Evolutionary conservation across 805 yeast species (phyloP).

Genomic region (Ogataea thermomethanolica): DNA sequence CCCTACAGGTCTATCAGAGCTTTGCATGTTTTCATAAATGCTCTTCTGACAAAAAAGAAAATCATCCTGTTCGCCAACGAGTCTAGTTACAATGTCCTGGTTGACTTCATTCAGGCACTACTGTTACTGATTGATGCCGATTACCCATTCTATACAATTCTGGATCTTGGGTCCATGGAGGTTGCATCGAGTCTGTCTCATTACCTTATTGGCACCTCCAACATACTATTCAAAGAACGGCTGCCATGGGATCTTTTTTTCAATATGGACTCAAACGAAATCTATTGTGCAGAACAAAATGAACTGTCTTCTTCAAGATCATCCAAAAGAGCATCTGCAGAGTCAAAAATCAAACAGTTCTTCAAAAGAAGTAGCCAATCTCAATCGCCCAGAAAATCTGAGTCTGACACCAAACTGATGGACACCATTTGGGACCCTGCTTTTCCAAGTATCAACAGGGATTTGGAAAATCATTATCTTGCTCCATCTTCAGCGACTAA

Average conservation of each 20-base stretch:
- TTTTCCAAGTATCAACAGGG: slow-evolving; percentile 15
- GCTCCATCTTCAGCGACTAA: slow-evolving; percentile 16
- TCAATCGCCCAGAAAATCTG: slow-evolving; percentile 4
- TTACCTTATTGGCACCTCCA: slow-evolving; percentile 64
- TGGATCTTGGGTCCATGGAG: slow-evolving; percentile 59
- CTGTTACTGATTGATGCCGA: slow-evolving; percentile 36
- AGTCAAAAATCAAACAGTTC: slow-evolving; percentile 18
- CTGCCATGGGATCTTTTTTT: slow-evolving; percentile 57
- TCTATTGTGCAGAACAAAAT: slow-evolving; percentile 20
- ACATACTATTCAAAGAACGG: slow-evolving; percentile 56
- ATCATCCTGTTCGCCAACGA: slow-evolving; percentile 39
- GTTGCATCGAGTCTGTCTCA: slow-evolving; percentile 39
- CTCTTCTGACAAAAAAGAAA: slow-evolving; percentile 45
- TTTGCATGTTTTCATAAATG: slow-evolving; percentile 44
- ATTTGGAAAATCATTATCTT: slow-evolving; percentile 11
- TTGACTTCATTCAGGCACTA: slow-evolving; percentile 42
- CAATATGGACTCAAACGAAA: slow-evolving; percentile 52
- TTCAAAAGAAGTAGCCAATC: slow-evolving; percentile 16
- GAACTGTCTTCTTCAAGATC: slow-evolving; percentile 12
- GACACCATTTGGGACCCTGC: slow-evolving; percentile 13
- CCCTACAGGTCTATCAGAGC: slow-evolving; percentile 24
- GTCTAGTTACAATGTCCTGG: slow-evolving; percentile 43
- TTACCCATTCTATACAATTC: slow-evolving; percentile 41
- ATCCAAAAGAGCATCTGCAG: slow-evolving; percentile 17
- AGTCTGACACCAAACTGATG: background rate